phyloP scores from a whole-genome alignment of 2,329 filamentous ascomycete genomes.

The Leptosphaerulina australis region DNA sequence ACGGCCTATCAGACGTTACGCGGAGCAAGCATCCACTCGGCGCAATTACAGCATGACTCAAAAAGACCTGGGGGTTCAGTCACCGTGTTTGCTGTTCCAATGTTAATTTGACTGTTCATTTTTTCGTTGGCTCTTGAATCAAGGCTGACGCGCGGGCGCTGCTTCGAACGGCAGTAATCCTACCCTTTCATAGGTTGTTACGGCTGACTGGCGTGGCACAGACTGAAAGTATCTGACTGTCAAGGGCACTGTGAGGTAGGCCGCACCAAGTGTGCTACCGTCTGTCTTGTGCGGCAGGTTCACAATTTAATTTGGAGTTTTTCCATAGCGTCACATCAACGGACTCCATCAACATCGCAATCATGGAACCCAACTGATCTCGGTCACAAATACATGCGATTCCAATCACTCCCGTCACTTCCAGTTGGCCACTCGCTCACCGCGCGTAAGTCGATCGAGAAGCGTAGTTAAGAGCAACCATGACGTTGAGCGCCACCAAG shows the following conservation, averaged over 20 bases:
- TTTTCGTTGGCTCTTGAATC: conserved; percentile 19
- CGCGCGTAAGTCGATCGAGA: neutral
- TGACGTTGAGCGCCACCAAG: conserved; percentile 18
- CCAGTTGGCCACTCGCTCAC: conserved; percentile 1
- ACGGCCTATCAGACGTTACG: conserved; percentile 25
- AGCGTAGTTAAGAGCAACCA: conserved; percentile 1
- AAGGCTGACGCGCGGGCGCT: conserved; percentile 18
- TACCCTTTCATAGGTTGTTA: conserved; percentile 5
- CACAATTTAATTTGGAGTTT: neutral
- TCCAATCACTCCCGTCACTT: conserved; percentile 6
- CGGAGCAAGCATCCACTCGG: conserved; percentile 8
- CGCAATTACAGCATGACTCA: conserved; percentile 26
- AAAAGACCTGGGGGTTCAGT: conserved; percentile 1
- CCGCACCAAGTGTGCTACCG: conserved; percentile 1
- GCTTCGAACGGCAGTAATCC: conserved; percentile 4
- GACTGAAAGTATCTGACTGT: conserved; percentile 6
- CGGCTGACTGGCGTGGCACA: conserved; percentile 17
- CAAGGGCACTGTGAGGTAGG: neutral
- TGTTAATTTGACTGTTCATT: conserved; percentile 8
- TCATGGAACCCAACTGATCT: neutral
- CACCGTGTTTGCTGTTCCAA: neutral
- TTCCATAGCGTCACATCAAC: neutral
- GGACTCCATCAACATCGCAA: neutral
- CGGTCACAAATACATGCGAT: neutral
- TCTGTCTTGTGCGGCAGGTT: neutral